Evolutionary conservation across 371 early-diverging fungal genomes (phyloP), one percentile per base, ranked within the genome.

Genomic region (Circinella minor): DNA sequence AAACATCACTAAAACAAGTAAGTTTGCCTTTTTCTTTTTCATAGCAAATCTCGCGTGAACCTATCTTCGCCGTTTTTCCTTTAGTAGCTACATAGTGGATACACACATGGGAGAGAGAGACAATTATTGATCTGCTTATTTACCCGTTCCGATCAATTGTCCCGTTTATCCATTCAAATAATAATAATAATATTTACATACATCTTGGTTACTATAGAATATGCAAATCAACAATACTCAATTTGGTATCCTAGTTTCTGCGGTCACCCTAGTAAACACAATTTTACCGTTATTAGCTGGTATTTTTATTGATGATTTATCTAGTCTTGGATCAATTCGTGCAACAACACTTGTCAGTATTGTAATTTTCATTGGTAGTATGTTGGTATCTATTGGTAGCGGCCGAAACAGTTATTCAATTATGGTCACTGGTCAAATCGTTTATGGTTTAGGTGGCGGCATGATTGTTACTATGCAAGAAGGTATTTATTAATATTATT

Each of bases 251-350:
- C 79, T 92, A 11, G 80, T 91, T 65, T 90, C 92, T 34, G 83
- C 91, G 11, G 91, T 92, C 6, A 87, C 91, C 9, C 77, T 91
- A 8, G 90, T 92, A 37, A 90, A 90, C 72, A 92, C 92, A 1
- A 71, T 92, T 17, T 68, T 92, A 39, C 92, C 92, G 3, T 73
- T 91, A 9, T 66, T 91, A 4, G 92, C 89, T 4, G 92, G 92
- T 17, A 70, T 88, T 36, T 88, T 91, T 62, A 70, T 83, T 20
- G 83, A 83, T 55, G 82, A 82, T 51, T 54, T 77, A 5, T 67
- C 72, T 20, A 70, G 74, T 1, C 46, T 83, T 15, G 83, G 83
- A 7, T 73, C 81, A 6, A 75, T 83, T 14, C 76, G 81, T 39
- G 79, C 72, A 13, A 81, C 81, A n/a, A 59, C 76, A 0, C 57